Conservation (phyloP, 164 flowering plant genomes). For the grape (Vitis vinifera) region DNA sequence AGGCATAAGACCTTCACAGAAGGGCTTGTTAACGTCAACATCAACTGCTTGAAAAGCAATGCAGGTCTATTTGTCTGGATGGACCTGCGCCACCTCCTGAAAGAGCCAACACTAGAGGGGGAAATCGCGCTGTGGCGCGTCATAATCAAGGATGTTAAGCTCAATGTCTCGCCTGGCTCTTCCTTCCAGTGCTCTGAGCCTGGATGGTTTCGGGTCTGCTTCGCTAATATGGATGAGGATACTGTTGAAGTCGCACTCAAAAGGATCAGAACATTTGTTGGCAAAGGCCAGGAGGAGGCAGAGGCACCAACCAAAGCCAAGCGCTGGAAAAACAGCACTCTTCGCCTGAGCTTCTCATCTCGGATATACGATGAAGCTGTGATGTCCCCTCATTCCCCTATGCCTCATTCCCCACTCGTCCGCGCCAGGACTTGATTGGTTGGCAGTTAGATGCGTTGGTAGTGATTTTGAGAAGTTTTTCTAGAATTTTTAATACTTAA, state of each 20-base stretch:
- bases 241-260: slow-evolving; percentile 42
- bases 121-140: slow-evolving; percentile 45
- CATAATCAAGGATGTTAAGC: slow-evolving; percentile 48
- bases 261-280: slow-evolving; percentile 34
- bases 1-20: slow-evolving; percentile 23
- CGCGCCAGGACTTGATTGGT: slow-evolving; percentile 22
- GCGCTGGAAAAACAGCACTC: slow-evolving; percentile 12
- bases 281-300: neutral
- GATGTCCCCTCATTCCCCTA: slow-evolving; percentile 39
- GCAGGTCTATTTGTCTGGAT: slow-evolving; percentile 56
- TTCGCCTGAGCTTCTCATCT: slow-evolving; percentile 31
- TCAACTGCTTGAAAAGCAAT: slow-evolving; percentile 34
- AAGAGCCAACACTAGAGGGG: slow-evolving; percentile 30
- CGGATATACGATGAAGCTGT: slow-evolving; percentile 24
- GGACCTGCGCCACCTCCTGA: slow-evolving; percentile 38
- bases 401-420: slow-evolving; percentile 31
- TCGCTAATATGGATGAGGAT: slow-evolving; percentile 53
- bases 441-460: too few species aligned
- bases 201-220: slow-evolving; percentile 64
- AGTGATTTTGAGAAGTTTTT: too few species aligned
- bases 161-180: slow-evolving; percentile 60
- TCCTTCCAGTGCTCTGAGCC: slow-evolving; percentile 52
- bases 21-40: slow-evolving; percentile 28
- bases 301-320: neutral
- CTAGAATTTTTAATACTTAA: too few species aligned